A percentile compares a stretch with the other conserved stretches of the same genome.
Evolutionary conservation across 768 basidiomycete species (phyloP).

Genomic region (Exsudoporus frostii): DNA sequence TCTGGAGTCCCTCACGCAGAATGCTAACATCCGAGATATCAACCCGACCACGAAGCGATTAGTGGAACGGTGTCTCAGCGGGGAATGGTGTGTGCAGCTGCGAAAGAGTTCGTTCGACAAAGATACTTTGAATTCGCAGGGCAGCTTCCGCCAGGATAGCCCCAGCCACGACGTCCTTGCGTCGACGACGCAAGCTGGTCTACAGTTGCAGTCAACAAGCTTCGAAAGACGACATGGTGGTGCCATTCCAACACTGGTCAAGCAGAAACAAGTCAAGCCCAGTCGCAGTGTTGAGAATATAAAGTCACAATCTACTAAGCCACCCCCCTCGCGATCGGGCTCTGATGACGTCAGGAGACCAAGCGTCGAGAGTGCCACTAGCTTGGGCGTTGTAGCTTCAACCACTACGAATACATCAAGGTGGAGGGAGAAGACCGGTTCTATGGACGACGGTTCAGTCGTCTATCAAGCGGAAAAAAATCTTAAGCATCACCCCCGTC

Average conservation of each 20-base stretch:
- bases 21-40: slow-evolving; percentile 76
- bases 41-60: slow-evolving; percentile 86
- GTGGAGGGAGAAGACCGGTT: slow-evolving; percentile 26
- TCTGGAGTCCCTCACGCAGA: slow-evolving; percentile 72
- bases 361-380: slow-evolving; percentile 37
- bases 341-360: slow-evolving; percentile 39
- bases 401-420: slow-evolving; percentile 16
- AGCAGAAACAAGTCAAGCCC: slow-evolving; percentile 49
- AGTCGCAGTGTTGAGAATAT: slow-evolving; percentile 68
- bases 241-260: slow-evolving; percentile 24
- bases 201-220: slow-evolving; percentile 1
- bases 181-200: slow-evolving; percentile 31
- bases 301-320: slow-evolving; percentile 30
- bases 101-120: slow-evolving; percentile 39
- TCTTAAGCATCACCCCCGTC: slow-evolving; percentile 12
- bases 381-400: slow-evolving; percentile 29
- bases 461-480: slow-evolving; percentile 18
- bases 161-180: slow-evolving; percentile 44
- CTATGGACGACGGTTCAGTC: slow-evolving; percentile 26
- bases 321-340: slow-evolving; percentile 31
- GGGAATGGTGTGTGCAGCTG: slow-evolving; percentile 81
- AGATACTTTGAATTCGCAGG: slow-evolving; percentile 26
- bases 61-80: slow-evolving; percentile 85
- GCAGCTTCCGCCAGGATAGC: slow-evolving; percentile 35
- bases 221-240: slow-evolving; percentile 19